Evolutionary conservation across 2,329 filamentous ascomycete species (phyloP).

Genomic region (Lecanosticta acicola): DNA sequence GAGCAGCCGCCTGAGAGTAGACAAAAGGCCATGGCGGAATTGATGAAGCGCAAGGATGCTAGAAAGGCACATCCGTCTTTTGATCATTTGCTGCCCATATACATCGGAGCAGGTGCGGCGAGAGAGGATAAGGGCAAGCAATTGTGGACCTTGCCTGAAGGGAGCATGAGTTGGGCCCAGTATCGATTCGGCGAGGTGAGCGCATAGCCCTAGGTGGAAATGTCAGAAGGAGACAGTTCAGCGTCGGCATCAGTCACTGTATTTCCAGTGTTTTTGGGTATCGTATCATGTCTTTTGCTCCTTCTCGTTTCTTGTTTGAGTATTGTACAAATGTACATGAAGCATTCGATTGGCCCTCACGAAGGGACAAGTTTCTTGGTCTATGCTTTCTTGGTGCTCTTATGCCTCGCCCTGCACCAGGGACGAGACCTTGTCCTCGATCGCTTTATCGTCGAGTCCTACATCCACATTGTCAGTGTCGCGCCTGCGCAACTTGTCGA

Average conservation of each 20-base stretch:
- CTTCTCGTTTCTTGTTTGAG: constrained; percentile 8
- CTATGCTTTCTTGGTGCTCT: neutral
- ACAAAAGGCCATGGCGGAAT: constrained; percentile 31
- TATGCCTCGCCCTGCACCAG: constrained; percentile 51
- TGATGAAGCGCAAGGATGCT: constrained; percentile 45
- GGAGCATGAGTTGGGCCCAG: constrained; percentile 34
- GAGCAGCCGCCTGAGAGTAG: constrained; percentile 28
- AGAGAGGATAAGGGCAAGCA: constrained; percentile 28
- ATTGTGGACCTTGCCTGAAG: constrained; percentile 33
- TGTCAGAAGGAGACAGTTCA: too few relatives aligned
- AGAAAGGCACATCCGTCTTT: constrained; percentile 58
- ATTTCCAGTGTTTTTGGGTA: too few relatives aligned
- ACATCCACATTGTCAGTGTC: constrained; percentile 8
- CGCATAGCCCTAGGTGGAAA: constrained; percentile 5
- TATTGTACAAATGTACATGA: constrained; percentile 25
- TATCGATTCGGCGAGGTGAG: constrained; percentile 29
- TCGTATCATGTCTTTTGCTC: neutral
- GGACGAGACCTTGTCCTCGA: constrained; percentile 61
- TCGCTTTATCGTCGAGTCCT: constrained; percentile 65
- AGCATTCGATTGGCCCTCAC: constrained; percentile 1
- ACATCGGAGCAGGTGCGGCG: constrained; percentile 42
- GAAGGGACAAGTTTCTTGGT: too few relatives aligned
- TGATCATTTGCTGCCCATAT: constrained; percentile 48
- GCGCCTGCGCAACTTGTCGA: neutral
- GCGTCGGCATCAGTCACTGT: too few relatives aligned